Evolutionary conservation across 345 rosid species (phyloP).

Genomic region (Rhodomyrtus tomentosa): DNA sequence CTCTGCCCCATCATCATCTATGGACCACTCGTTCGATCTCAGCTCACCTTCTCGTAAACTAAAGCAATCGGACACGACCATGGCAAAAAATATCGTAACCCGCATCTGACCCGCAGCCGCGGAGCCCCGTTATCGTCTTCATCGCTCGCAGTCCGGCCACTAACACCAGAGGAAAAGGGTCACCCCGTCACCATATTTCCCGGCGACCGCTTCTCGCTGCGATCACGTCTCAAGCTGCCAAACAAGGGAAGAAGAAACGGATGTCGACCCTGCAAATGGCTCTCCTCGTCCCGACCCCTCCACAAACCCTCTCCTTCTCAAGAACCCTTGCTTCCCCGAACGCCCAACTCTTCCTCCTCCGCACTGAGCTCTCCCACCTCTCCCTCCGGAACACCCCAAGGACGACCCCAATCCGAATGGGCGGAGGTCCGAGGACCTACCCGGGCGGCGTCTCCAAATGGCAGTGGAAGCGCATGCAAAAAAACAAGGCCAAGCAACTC

Average conservation of each 20-base stretch:
- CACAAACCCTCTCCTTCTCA: constrained; percentile 27
- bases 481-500: constrained; percentile 79
- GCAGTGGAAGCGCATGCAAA: constrained; percentile 96
- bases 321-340: constrained; percentile 15
- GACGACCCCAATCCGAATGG: constrained; percentile 57
- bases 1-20: not conserved
- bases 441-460: constrained; percentile 88
- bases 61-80: not conserved
- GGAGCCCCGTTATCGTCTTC: not conserved
- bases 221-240: not conserved
- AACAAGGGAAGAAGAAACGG: not conserved
- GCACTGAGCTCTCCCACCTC: constrained; percentile 14
- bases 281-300: constrained; percentile 2
- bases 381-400: constrained; percentile 11
- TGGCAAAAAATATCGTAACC: not conserved
- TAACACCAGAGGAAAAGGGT: not conserved
- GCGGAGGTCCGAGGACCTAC: constrained; percentile 78
- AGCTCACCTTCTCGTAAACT: not conserved
- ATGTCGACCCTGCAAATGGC: constrained; percentile 15
- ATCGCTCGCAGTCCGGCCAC: not conserved
- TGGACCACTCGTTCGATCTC: not conserved
- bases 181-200: not conserved
- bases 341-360: constrained; percentile 15
- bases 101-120: not conserved
- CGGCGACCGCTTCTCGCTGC: not conserved